Conservation (phyloP, 163 green algal species). For the Scenedesmus sp. region DNA sequence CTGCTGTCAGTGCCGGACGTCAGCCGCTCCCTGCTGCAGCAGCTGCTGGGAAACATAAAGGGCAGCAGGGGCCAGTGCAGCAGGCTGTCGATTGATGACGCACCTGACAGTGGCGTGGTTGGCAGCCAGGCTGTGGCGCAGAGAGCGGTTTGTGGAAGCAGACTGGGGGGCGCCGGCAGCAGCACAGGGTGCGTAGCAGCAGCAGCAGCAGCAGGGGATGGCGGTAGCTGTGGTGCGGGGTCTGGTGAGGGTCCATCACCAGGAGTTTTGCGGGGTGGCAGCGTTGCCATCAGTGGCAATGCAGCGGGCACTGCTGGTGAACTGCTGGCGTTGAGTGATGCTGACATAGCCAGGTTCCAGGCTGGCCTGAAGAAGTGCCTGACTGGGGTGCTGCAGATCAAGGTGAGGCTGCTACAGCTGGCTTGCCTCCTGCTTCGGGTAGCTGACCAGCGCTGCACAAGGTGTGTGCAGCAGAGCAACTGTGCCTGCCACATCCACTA, state of each 20-base stretch:
- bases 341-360: slow-evolving; percentile 68
- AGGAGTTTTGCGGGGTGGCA: neutral
- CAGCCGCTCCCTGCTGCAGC: slow-evolving; percentile 31
- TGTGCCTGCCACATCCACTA: neutral
- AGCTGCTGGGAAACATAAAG: slow-evolving; percentile 46
- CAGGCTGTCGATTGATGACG: neutral
- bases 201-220: slow-evolving; percentile 19
- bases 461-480: neutral
- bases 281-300: neutral
- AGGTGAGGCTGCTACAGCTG: slow-evolving; percentile 51
- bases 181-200: neutral
- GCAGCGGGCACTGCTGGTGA: neutral
- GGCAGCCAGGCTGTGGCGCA: neutral
- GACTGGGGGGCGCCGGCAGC: neutral
- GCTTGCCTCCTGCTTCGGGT: neutral
- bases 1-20: slow-evolving; percentile 59
- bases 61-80: slow-evolving; percentile 12
- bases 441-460: neutral
- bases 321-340: slow-evolving; percentile 5
- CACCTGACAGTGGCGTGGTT: neutral
- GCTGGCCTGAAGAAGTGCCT: slow-evolving; percentile 63
- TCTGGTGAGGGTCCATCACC: neutral
- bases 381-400: slow-evolving; percentile 64
- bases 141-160: no score
- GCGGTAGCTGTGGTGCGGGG: no score